Conservation (phyloP, 441 rosid genomes). For the Viola pubescens region DNA sequence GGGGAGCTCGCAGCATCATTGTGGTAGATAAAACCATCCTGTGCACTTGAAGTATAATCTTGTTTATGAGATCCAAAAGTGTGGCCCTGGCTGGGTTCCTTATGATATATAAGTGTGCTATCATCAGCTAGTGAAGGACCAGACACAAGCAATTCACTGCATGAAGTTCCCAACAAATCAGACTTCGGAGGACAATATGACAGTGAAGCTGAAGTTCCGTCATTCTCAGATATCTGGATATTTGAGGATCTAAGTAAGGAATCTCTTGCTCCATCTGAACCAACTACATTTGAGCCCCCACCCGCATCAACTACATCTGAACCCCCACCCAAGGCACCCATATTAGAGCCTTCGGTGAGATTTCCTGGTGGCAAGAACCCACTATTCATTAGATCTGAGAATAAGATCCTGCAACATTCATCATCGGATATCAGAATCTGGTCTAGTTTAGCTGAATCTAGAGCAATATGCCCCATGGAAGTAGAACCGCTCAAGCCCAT, state of each 20-base stretch:
- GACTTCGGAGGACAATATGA: constrained; percentile 35
- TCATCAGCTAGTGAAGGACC: constrained; percentile 39
- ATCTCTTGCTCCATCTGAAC: constrained; percentile 33
- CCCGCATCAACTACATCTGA: no score
- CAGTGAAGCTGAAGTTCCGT: constrained; percentile 30
- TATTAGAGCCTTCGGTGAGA: constrained; percentile 31
- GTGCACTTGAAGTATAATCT: constrained; percentile 27
- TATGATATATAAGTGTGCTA: constrained; percentile 21
- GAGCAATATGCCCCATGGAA: constrained; percentile 31
- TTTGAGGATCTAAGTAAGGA: constrained; percentile 32
- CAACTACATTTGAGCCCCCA: constrained; percentile 26
- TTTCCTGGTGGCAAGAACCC: constrained; percentile 34
- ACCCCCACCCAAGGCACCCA: constrained; percentile 8
- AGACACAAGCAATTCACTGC: constrained; percentile 35
- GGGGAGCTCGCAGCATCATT: constrained; percentile 38
- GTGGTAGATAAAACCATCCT: constrained; percentile 41
- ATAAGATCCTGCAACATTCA: constrained; percentile 78
- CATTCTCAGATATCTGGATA: constrained; percentile 34
- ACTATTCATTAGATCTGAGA: constrained; percentile 45
- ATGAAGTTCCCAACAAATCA: constrained; percentile 33
- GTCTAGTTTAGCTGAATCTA: constrained; percentile 35
- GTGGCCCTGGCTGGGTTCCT: constrained; percentile 37
- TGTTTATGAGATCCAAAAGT: constrained; percentile 41
- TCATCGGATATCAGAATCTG: constrained; percentile 67
- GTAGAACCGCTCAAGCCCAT: constrained; percentile 34